Percentiles rank a stretch among this genome's conserved stretches.
Conservation (phyloP, 352 stramenopile species). For the Blastocystis sp. region DNA sequence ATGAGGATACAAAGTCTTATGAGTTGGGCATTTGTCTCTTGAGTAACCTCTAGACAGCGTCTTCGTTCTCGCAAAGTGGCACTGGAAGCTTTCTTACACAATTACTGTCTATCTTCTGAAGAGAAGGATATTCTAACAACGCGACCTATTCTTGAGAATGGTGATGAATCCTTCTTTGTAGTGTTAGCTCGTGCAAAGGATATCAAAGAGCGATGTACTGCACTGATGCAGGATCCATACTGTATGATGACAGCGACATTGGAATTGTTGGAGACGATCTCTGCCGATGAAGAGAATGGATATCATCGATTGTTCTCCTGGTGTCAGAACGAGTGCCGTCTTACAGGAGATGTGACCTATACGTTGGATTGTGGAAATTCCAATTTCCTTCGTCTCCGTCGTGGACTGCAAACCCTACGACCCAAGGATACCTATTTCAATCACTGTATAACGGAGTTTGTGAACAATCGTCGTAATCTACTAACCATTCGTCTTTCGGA, state of each 20-base stretch:
- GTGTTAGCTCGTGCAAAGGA: neutral
- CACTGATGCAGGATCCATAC: conserved; percentile 43
- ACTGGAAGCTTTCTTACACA: neutral
- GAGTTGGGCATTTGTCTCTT: neutral
- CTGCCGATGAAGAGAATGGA: neutral
- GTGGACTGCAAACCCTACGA: neutral
- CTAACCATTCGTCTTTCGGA: neutral
- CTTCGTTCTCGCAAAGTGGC: neutral
- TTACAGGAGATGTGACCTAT: neutral
- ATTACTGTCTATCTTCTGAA: neutral
- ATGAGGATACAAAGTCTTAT: neutral
- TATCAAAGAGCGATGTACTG: conserved; percentile 17
- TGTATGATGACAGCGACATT: conserved; percentile 46
- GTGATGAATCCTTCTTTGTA: neutral
- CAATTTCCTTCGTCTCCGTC: conserved; percentile 13
- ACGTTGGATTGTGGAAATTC: neutral
- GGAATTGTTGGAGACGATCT: conserved; percentile 41
- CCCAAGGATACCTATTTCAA: conserved; percentile 21
- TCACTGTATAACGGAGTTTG: conserved; percentile 27
- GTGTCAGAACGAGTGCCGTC: neutral
- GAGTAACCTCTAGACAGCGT: neutral
- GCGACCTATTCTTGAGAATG: conserved; percentile 21
- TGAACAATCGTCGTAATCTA: conserved; percentile 35
- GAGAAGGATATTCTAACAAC: neutral
- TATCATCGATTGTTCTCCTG: conserved; percentile 26